phyloP scores from a whole-genome alignment of 306 rosid genomes.

The Purshia tridentata region DNA sequence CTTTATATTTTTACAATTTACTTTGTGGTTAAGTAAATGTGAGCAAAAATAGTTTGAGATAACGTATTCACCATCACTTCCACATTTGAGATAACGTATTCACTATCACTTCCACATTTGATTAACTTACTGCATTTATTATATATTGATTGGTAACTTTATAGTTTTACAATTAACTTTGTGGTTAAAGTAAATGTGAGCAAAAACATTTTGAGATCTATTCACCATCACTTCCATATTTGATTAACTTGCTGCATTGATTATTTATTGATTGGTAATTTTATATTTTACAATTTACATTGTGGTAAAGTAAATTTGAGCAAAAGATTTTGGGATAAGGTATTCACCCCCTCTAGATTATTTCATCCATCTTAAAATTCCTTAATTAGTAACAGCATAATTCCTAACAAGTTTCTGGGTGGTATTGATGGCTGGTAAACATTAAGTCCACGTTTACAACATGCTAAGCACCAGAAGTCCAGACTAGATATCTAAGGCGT shows the following conservation, averaged over 20 bases:
- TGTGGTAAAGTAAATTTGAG: neutral
- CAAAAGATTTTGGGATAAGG: neutral
- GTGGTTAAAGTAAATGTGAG: neutral
- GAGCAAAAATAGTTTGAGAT: neutral
- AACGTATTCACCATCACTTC: neutral
- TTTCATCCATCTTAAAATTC: neutral
- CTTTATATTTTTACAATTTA: neutral
- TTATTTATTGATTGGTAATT: neutral
- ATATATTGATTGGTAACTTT: no score
- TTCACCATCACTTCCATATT: no score
- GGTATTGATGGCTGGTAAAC: neutral
- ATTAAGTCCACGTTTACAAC: neutral
- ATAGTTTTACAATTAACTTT: no score
- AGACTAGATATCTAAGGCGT: constrained; percentile 5
- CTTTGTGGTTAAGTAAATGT: neutral
- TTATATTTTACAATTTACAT: neutral
- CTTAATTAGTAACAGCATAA: neutral
- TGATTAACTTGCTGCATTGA: neutral
- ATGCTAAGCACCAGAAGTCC: constrained; percentile 11
- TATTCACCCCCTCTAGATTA: neutral
- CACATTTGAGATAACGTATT: no score
- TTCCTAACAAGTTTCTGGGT: neutral
- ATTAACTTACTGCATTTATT: no score
- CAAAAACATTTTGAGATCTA: no score
- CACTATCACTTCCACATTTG: no score